Evolutionary conservation across 352 stramenopile species (phyloP), one percentile per base, ranked within the genome.

Genomic region (Phytopythium vexans): DNA sequence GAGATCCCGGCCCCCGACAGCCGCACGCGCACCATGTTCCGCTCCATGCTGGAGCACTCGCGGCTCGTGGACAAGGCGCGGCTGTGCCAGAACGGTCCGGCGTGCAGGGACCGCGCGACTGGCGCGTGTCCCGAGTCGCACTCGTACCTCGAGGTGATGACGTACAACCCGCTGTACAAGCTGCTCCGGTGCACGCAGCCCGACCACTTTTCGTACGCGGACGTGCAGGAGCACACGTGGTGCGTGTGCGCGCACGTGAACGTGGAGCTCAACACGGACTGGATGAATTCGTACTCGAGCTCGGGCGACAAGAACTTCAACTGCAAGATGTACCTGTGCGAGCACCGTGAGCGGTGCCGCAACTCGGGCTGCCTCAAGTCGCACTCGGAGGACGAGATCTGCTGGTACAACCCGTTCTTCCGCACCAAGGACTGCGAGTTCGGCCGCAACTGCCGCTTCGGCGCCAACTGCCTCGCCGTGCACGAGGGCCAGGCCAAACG

Each of bases 1-100:
- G 62, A 74, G 8, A 58, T 58, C 12, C 52, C 52, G 21, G 32
- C 16, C 31, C 52, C 52, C 16, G 52, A 58, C n/a, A 50, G 49
- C 9, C 55, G 62, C 10, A 52, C 55, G 38, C 72, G 60, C 41
- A 57, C 59, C 45, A 74, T 75, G 66, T 82, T 82, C 39, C 56
- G 66, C 10, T 66, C 68, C 1, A 82, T 79, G 68, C 58, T 82
- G 38, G 75, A 79, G 58, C 72, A 82, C 61, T 79, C 79, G 56
- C 55, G 66, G 15, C 41, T 50, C 38, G 56, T 82, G 44, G 59
- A 65, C 9, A 79, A 82, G 55, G 72, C 72, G n/a, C 73, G 58
- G 11, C 16, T 82, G 43, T 82, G 72, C 52, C 60, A 56, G 32
- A 49, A 65, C 3, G 52, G 48, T 34, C 53, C n/a, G 41, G 52